phyloP scores from a whole-genome alignment of 2,329 filamentous ascomycete genomes.

The Incumbomyces delicatus region DNA sequence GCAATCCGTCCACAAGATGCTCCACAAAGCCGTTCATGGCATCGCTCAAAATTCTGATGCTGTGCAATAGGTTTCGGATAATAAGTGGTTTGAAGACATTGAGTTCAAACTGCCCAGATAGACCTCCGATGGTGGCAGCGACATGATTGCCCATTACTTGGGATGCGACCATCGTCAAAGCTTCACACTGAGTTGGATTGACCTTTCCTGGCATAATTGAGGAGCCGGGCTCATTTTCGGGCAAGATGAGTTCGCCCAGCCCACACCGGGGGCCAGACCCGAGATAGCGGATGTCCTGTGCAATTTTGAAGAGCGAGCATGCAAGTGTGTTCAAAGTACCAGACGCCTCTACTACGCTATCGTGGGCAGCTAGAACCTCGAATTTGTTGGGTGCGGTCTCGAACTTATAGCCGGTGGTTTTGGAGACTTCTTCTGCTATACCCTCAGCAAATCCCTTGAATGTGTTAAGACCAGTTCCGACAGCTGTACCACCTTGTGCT shows the following conservation, averaged over 20 bases:
- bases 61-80: slow-evolving; percentile 92
- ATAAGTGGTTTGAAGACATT: slow-evolving; percentile 98
- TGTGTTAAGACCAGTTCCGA: slow-evolving; percentile 95
- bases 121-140: slow-evolving; percentile 84
- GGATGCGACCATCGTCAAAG: slow-evolving; percentile 91
- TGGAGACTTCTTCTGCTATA: slow-evolving; percentile 80
- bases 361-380: slow-evolving; percentile 89
- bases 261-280: slow-evolving; percentile 93
- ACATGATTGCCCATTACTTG: slow-evolving; percentile 98
- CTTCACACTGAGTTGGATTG: slow-evolving; percentile 97
- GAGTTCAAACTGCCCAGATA: slow-evolving; percentile 96
- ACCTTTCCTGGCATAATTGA: slow-evolving; percentile 99
- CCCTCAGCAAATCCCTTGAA: slow-evolving; percentile 92
- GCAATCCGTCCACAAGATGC: slow-evolving; percentile 77
- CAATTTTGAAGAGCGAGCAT: slow-evolving; percentile 87
- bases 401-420: slow-evolving; percentile 88
- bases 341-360: slow-evolving; percentile 88
- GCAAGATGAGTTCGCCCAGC: slow-evolving; percentile 82
- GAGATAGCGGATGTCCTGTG: slow-evolving; percentile 93
- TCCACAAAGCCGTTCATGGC: slow-evolving; percentile 93
- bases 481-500: slow-evolving; percentile 91
- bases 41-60: slow-evolving; percentile 75
- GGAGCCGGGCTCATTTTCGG: slow-evolving; percentile 95
- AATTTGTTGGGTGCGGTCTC: slow-evolving; percentile 98
- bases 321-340: slow-evolving; percentile 85